These are phyloP conservation scores for Claviceps africana DNA, from an alignment of 2,329 filamentous ascomycete species.

Conservation along the genomic window DNA sequence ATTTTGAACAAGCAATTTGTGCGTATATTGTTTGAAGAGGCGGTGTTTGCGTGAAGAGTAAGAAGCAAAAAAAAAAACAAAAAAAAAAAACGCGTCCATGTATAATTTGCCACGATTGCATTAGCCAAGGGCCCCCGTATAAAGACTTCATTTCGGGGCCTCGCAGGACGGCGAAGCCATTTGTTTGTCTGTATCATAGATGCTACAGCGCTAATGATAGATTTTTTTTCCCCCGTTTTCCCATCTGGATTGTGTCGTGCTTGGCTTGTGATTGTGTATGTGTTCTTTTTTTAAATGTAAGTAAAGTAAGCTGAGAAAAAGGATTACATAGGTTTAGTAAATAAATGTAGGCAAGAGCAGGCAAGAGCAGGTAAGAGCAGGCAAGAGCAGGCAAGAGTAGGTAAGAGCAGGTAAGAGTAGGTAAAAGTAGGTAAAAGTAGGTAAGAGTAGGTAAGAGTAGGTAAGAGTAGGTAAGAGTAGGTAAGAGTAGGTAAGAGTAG, in stretches of 20 bases:
- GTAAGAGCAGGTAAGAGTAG: too few relatives aligned
- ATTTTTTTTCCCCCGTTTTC: background rate
- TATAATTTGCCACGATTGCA: slow-evolving; percentile 8
- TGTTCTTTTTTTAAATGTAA: too few relatives aligned
- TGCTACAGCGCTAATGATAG: slow-evolving; percentile 4
- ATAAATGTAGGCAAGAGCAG: too few relatives aligned
- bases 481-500: too few relatives aligned
- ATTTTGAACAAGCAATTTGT: background rate
- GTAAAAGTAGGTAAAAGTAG: too few relatives aligned
- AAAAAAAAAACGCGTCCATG: slow-evolving; percentile 1
- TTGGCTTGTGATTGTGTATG: too few relatives aligned
- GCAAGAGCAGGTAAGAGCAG: too few relatives aligned
- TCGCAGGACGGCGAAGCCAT: background rate
- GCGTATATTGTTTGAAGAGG: background rate
- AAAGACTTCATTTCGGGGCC: background rate
- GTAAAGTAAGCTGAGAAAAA: too few relatives aligned
- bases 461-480: too few relatives aligned
- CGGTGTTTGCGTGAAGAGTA: background rate
- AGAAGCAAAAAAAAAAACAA: background rate
- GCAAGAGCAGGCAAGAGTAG: too few relatives aligned
- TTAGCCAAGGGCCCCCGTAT: background rate
- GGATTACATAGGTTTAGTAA: too few relatives aligned
- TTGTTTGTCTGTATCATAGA: slow-evolving; percentile 7
- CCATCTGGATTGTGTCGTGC: background rate
- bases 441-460: too few relatives aligned